phyloP scores from a whole-genome alignment of 805 yeast genomes.

The Naumovozyma baii region DNA sequence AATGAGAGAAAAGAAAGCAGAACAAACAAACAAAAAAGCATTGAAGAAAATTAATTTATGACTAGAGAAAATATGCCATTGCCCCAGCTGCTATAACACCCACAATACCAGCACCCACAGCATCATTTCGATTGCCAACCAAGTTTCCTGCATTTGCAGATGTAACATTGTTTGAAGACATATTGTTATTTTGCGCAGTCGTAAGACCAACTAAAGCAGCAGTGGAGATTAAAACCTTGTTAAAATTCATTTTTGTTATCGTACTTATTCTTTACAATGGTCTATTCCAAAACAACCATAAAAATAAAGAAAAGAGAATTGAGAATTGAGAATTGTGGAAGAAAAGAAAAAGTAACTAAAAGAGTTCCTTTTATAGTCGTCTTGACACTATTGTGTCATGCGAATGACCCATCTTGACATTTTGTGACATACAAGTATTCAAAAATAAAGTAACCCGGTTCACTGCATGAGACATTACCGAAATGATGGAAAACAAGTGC shows the following conservation, averaged over 20 bases:
- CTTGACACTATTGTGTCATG: too few relatives aligned
- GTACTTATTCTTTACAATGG: neutral
- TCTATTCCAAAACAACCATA: neutral
- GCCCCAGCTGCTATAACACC: constrained; percentile 14
- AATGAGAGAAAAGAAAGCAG: too few relatives aligned
- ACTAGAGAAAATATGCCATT: constrained; percentile 2
- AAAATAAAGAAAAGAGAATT: neutral
- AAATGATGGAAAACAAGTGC: too few relatives aligned
- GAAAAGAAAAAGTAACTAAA: neutral
- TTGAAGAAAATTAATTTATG: neutral
- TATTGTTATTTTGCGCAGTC: constrained; percentile 5
- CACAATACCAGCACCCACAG: constrained; percentile 10
- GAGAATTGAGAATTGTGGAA: neutral
- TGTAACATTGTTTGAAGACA: constrained; percentile 1
- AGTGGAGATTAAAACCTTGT: constrained; percentile 6
- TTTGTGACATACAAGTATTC: too few relatives aligned
- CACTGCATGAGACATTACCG: too few relatives aligned
- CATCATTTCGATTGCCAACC: neutral
- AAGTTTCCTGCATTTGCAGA: constrained; percentile 5
- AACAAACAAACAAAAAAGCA: too few relatives aligned
- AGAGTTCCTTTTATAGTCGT: too few relatives aligned
- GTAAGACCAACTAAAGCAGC: constrained; percentile 7
- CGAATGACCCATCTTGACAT: too few relatives aligned
- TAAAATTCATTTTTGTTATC: constrained; percentile 7
- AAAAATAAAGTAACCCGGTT: too few relatives aligned